A percentile compares a stretch with the other conserved stretches of the same genome.
Conservation (phyloP, 306 rosid genomes). For the Alnus rubra region DNA sequence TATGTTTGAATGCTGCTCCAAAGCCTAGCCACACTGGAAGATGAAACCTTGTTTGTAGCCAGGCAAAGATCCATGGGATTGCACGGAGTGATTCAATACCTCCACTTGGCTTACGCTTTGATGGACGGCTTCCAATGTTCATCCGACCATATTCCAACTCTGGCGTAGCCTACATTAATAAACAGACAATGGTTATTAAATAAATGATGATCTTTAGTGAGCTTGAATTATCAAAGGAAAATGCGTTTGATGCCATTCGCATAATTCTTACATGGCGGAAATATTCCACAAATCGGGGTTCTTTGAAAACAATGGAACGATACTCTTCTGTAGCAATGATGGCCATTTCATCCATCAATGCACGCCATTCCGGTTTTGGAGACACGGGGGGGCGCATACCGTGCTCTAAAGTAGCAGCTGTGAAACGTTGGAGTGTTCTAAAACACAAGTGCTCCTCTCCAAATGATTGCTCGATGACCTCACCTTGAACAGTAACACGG, state of each 20-base stretch:
- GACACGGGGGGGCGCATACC: conserved; percentile 80
- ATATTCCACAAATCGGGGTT: conserved; percentile 92
- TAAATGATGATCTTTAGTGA: not conserved
- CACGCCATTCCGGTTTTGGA: conserved; percentile 95
- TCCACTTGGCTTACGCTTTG: conserved; percentile 95
- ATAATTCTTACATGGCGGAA: conserved; percentile 80
- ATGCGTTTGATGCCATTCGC: conserved; percentile 5
- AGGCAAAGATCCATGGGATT: conserved; percentile 98
- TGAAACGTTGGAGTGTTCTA: conserved; percentile 90
- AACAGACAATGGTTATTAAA: conserved; percentile 11
- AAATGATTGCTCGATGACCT: conserved; percentile 91
- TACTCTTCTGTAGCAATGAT: conserved; percentile 86
- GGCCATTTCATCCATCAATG: conserved; percentile 89
- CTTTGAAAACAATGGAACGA: conserved; percentile 87
- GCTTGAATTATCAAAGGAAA: not conserved
- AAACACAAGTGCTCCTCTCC: conserved; percentile 96
- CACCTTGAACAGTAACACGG: conserved; percentile 98
- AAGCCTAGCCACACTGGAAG: conserved; percentile 99
- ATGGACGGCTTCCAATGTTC: conserved; percentile 97
- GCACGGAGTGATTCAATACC: conserved; percentile 98
- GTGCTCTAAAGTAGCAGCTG: conserved; percentile 93
- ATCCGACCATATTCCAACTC: conserved; percentile 97
- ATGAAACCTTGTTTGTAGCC: conserved; percentile 98
- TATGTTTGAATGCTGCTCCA: conserved; percentile 69
- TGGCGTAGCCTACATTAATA: conserved; percentile 76